Evolutionary conservation across 2,329 filamentous ascomycete genomes (phyloP).

Genomic region (Stemphylium lycopersici): DNA sequence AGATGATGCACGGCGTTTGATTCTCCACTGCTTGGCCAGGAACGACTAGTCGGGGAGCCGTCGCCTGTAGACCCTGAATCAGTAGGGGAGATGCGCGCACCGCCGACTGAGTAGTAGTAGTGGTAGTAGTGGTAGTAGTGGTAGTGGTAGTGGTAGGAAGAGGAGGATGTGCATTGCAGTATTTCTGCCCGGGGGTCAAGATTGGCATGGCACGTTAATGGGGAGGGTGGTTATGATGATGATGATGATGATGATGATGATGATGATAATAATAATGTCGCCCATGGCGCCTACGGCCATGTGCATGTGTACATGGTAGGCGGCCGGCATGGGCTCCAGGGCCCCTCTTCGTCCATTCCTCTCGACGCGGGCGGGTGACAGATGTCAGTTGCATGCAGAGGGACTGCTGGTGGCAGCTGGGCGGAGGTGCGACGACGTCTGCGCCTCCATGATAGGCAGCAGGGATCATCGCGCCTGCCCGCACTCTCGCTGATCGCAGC

Average conservation of each 20-base stretch:
- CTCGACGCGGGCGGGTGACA: constrained; percentile 35
- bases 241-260: neutral
- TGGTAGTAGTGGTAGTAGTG: no score
- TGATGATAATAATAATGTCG: no score
- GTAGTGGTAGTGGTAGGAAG: no score
- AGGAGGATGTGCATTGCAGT: no score
- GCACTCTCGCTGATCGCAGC: constrained; percentile 23
- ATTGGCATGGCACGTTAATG: neutral
- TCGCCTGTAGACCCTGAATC: constrained; percentile 16
- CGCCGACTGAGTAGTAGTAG: no score
- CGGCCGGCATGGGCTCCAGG: constrained; percentile 14
- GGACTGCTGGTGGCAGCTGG: constrained; percentile 30
- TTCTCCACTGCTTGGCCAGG: constrained; percentile 20
- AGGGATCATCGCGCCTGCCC: constrained; percentile 36
- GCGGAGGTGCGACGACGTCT: constrained; percentile 31
- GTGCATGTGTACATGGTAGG: no score
- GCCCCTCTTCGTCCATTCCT: constrained; percentile 3
- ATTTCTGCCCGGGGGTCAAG: neutral
- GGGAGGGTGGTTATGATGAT: neutral
- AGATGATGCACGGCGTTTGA: constrained; percentile 31
- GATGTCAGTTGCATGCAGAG: constrained; percentile 25
- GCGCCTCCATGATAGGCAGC: constrained; percentile 36
- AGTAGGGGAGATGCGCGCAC: neutral
- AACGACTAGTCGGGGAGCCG: constrained; percentile 8
- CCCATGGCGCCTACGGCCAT: neutral